Conservation (phyloP, 148 eudicot species). For the Camellia sinensis region DNA sequence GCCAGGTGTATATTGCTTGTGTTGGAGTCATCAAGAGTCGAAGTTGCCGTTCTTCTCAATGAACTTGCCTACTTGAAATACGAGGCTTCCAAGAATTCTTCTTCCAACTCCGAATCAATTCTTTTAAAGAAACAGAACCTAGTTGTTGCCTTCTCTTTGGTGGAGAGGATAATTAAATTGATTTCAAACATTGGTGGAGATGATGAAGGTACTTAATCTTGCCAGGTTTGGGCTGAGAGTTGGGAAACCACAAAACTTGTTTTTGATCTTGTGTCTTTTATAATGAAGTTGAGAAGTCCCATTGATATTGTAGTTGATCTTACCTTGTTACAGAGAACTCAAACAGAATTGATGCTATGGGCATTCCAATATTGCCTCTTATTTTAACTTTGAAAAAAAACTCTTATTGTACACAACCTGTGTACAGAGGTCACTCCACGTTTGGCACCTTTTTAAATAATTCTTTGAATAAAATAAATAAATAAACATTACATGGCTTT, state of each 20-base stretch:
- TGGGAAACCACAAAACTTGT: background rate
- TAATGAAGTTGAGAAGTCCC: background rate
- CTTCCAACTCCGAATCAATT: slow-evolving; percentile 47
- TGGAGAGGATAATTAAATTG: slow-evolving; percentile 78
- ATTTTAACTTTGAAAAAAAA: no score
- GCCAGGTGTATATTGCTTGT: slow-evolving; percentile 81
- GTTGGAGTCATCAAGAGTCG: slow-evolving; percentile 88
- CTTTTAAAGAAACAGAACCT: slow-evolving; percentile 52
- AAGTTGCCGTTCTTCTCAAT: slow-evolving; percentile 82
- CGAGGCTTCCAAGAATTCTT: slow-evolving; percentile 52
- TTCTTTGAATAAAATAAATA: no score
- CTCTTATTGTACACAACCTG: no score
- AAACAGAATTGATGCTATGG: background rate
- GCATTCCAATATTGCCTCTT: no score
- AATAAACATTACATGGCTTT: no score
- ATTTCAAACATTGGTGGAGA: slow-evolving; percentile 57
- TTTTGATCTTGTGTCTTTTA: background rate
- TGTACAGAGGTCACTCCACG: no score
- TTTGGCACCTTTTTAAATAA: no score
- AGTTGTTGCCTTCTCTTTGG: slow-evolving; percentile 68
- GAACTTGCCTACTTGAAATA: slow-evolving; percentile 78
- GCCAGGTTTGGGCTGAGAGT: background rate
- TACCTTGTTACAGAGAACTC: background rate
- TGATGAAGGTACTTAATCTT: slow-evolving; percentile 55
- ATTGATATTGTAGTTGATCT: background rate